Evolutionary conservation across 164 flowering plant species (phyloP), one percentile per base, ranked within the genome.

Genomic region (Umbellularia californica): DNA sequence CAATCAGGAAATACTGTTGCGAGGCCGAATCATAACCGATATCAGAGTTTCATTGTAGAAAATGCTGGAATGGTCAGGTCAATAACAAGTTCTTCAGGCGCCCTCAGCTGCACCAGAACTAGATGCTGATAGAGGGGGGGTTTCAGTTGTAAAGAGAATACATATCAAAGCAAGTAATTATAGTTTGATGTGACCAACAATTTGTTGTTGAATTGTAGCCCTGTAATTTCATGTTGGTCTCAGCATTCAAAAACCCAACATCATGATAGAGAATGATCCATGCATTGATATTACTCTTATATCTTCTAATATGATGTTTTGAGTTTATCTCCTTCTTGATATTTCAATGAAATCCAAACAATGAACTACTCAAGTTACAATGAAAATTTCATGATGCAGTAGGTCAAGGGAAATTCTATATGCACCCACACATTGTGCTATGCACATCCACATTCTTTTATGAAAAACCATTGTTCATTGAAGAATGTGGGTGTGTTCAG

Each of bases 1-100:
- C 79, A 72, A 67, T 68, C 75, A 11, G 79, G 71, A 6, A 20
- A 14, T 22, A 23, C 66, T 19, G 27, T 9, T 10, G 60, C 58
- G 22, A 20, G 20, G 68, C 79, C 75, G 11, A n/a, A 17, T 2
- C 72, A 77, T 41, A 77, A 65, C 20, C 74, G 24, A 9, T 24
- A 72, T 20, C 75, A 77, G 66, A 5, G 25, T n/a, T 77, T 77
- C 41, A 27, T 20, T 6, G 70, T 66, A 9, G 71, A 14, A 41
- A 60, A 13, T 41, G 75, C 65, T 3, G 30, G 35, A 30, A 20
- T 25, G 9, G 79, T 72, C 5, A 23, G 65, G 23, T 20, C 25
- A 72, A 24, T 66, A 3, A 73, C 76, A 2, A 66, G 66, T 65
- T 71, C 74, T 33, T 50, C 79, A 11, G 79, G 79, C 20, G 79